Base-by-base conservation (phyloP, 257 asterid genomes). In the Ballota nigra region DNA sequence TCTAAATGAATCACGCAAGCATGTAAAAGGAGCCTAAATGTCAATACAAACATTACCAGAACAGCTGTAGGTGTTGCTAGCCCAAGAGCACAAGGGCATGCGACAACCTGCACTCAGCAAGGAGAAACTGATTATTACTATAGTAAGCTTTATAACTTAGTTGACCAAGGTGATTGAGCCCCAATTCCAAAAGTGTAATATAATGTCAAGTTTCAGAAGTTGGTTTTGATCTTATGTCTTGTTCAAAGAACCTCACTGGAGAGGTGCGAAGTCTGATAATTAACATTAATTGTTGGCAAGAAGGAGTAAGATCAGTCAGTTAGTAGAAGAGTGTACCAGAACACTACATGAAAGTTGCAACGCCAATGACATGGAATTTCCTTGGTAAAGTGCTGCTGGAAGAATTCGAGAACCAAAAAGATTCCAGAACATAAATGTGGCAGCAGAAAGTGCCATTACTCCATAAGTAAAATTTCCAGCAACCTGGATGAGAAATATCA, bases 61-160 rank as follows among this genome's bases (percentile, higher is more conserved):
- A 95, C 98, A 56, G 99, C 99, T 55, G 99, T 95, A 63, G 99
- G 99, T 63, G 99, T 95, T 69, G 99, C 99, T 74, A 95, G 79
- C 79, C 99, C 99, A 77, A 95, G 98, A 64, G 99, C 99, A 86
- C 99, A 95, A 53, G 99, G 99, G 83, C 99, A 95, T 74, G 99
- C 99, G 47, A 95, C 87, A 78, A 95, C 99, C 99, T 95, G 84
- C 80, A 81, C 18, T 74, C 78, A 71, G 71, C 60, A 77, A 80
- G 24, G 68, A 76, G 15, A 53, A 53, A 53, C 71, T 45, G 41
- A 40, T 38, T 66, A 63, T 71, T 56, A 78, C 62, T 20, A 63
- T 41, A 69, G 63, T 58, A 62, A 63, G 75, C 34, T 38, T 11
- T 51, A 72, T 38, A 77, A 12, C 43, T 53, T 40, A 61, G 70